Percentiles rank a stretch among this genome's conserved stretches.
Evolutionary conservation across 768 basidiomycete species (phyloP).

Genomic region (Tephrocybe sp.): DNA sequence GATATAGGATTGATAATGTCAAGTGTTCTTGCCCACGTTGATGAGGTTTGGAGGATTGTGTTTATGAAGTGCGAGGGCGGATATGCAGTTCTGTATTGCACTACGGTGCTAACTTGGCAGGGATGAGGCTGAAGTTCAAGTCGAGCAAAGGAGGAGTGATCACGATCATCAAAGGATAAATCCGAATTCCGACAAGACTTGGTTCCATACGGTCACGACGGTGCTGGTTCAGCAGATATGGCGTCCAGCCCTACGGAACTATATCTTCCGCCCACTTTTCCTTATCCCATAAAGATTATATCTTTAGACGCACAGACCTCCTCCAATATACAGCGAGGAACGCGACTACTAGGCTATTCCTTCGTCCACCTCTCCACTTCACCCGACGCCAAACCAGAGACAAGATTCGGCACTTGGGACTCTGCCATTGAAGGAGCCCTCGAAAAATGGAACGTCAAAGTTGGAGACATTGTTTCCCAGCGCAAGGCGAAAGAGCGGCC

Average conservation of each 20-base stretch:
- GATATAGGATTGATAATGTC: too few species aligned
- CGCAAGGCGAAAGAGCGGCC: slow-evolving; percentile 58
- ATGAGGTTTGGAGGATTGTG: too few species aligned
- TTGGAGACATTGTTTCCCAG: slow-evolving; percentile 62
- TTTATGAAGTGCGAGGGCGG: too few species aligned
- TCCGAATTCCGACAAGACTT: slow-evolving; percentile 26
- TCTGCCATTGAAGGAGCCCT: slow-evolving; percentile 79
- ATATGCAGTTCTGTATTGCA: too few species aligned
- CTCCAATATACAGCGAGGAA: slow-evolving; percentile 59
- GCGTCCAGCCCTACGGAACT: slow-evolving; percentile 72
- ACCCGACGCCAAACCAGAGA: slow-evolving; percentile 52
- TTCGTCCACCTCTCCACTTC: slow-evolving; percentile 56
- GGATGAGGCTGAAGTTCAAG: too few species aligned
- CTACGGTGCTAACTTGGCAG: too few species aligned
- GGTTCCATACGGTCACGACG: slow-evolving; percentile 24
- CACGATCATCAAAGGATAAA: slow-evolving; percentile 6
- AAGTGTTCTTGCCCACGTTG: too few species aligned
- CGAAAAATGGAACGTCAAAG: slow-evolving; percentile 63
- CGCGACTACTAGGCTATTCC: slow-evolving; percentile 81
- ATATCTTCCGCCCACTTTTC: slow-evolving; percentile 70
- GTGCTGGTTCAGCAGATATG: slow-evolving; percentile 27
- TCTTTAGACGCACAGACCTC: slow-evolving; percentile 54
- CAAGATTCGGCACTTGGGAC: slow-evolving; percentile 90
- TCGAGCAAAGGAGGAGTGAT: not conserved
- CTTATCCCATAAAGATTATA: slow-evolving; percentile 83